Percentiles rank a stretch among this genome's conserved stretches.
These are phyloP conservation scores for Cicer cuneatum DNA, from an alignment of 306 rosid genomes.

Conservation along the genomic window DNA sequence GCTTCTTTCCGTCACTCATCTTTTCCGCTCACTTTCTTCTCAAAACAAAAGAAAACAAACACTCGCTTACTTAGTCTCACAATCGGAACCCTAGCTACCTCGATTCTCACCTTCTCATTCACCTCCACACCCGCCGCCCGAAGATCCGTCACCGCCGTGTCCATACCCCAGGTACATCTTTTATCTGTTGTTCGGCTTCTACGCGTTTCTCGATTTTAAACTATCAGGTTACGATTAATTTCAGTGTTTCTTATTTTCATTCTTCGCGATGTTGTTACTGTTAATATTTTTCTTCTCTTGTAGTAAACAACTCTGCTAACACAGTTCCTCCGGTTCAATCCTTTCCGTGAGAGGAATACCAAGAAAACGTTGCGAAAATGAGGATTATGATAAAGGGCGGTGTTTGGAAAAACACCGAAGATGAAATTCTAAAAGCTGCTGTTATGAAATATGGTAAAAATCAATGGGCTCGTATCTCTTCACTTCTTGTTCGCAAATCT, in stretches of 20 bases:
- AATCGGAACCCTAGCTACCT: not conserved
- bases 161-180: not conserved
- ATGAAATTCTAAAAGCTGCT: conserved; percentile 96
- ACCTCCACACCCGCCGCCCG: not conserved
- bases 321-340: not conserved
- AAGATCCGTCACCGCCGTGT: not conserved
- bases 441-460: conserved; percentile 95
- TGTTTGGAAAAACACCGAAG: conserved; percentile 98
- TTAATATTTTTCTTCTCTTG: not conserved
- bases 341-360: not conserved
- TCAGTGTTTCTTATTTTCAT: not conserved
- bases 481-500: conserved; percentile 91
- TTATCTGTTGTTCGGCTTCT: not conserved
- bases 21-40: not conserved
- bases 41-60: too few species aligned
- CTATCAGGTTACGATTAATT: not conserved
- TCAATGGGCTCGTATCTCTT: conserved; percentile 97
- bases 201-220: not conserved
- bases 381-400: conserved; percentile 99
- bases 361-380: conserved; percentile 58
- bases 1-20: not conserved
- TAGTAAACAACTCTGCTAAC: not conserved
- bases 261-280: not conserved
- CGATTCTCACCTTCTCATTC: conserved; percentile 12
- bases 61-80: not conserved